These are phyloP conservation scores for Quercus mongolica DNA, from an alignment of 306 rosid genomes.

Conservation along the genomic window DNA sequence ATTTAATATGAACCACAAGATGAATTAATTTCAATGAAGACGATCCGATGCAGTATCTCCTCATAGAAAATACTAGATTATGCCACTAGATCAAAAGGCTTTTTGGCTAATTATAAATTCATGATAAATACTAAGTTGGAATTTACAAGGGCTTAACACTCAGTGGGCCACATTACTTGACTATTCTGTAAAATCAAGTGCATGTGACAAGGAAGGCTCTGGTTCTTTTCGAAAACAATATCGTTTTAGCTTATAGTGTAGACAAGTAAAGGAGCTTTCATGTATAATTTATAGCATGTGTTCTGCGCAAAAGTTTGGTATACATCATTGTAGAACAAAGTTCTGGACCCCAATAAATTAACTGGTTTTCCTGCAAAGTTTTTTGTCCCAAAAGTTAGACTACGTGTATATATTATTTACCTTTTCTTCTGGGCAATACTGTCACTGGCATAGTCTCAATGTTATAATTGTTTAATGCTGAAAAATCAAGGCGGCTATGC, in stretches of 20 bases:
- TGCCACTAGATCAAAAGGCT: too few species aligned
- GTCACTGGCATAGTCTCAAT: not conserved
- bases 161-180: not conserved
- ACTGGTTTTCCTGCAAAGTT: not conserved
- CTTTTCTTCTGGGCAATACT: not conserved
- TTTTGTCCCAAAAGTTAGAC: not conserved
- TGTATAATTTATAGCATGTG: not conserved
- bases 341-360: not conserved
- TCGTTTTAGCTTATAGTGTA: not conserved
- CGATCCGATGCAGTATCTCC: too few species aligned
- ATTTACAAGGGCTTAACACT: too few species aligned
- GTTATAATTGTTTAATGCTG: not conserved
- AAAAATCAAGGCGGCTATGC: not conserved
- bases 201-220: constrained; percentile 1
- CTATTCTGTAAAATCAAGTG: not conserved
- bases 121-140: too few species aligned
- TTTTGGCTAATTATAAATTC: too few species aligned
- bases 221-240: not conserved
- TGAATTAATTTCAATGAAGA: too few species aligned
- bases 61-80: too few species aligned
- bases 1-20: too few species aligned
- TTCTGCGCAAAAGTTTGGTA: not conserved
- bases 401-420: not conserved
- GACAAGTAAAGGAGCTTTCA: not conserved
- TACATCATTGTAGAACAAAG: not conserved